A percentile compares a stretch with the other conserved stretches of the same genome.
phyloP scores from a whole-genome alignment of 1,284 basidiomycete species.

The Ustilago bromivora region DNA sequence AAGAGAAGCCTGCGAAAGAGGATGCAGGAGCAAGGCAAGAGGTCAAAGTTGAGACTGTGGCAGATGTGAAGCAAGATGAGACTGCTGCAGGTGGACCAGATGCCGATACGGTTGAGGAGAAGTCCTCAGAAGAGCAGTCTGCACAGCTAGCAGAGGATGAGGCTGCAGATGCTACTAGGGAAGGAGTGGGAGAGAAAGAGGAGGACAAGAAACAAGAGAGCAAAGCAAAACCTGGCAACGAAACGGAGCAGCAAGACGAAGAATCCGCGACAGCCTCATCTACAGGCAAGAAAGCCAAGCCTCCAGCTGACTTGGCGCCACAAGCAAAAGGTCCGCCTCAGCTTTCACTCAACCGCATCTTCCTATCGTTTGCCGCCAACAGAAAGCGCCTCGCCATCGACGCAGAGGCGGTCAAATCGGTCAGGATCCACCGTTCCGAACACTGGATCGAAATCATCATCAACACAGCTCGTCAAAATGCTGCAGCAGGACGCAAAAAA shows the following conservation, averaged over 20 bases:
- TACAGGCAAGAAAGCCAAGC: slow-evolving; percentile 6
- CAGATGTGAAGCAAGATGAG: slow-evolving; percentile 2
- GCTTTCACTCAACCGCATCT: slow-evolving; percentile 74
- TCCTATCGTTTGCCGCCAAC: slow-evolving; percentile 90
- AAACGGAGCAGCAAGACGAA: not conserved
- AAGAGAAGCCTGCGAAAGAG: not conserved
- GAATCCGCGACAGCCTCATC: not conserved
- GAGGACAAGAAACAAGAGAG: not conserved
- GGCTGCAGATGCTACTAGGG: not conserved
- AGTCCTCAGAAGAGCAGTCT: not conserved
- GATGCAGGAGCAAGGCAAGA: not conserved
- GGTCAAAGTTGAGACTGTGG: not conserved
- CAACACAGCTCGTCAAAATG: slow-evolving; percentile 6
- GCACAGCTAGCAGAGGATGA: not conserved
- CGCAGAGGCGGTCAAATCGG: slow-evolving; percentile 82
- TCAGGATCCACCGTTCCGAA: slow-evolving; percentile 83
- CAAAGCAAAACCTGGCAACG: not conserved
- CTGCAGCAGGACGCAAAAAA: slow-evolving; percentile 62
- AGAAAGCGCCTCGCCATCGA: slow-evolving; percentile 87
- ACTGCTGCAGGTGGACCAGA: not conserved
- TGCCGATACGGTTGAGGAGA: not conserved
- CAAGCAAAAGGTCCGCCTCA: slow-evolving; percentile 65
- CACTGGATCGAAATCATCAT: slow-evolving; percentile 86
- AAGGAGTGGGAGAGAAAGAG: not conserved
- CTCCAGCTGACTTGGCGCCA: not conserved